Evolutionary conservation across 2,329 filamentous ascomycete genomes (phyloP).

Genomic region (Diplodia seriata): DNA sequence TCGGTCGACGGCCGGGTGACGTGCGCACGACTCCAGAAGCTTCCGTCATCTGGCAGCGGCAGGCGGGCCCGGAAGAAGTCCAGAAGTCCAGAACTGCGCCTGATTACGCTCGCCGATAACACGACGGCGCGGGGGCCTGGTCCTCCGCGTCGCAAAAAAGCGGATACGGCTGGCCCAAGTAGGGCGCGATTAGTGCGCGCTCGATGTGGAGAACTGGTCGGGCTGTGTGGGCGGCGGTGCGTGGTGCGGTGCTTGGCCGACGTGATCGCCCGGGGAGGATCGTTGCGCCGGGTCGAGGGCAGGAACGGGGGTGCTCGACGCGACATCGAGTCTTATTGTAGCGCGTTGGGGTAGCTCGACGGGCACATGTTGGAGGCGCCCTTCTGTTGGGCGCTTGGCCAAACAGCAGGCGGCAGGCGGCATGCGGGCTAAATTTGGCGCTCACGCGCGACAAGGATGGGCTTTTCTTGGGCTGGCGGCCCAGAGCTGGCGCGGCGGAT

Average conservation of each 20-base stretch:
- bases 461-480: not conserved
- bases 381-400: conserved; percentile 23
- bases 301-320: not conserved
- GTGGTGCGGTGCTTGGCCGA: conserved; percentile 4
- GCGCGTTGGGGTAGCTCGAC: not conserved
- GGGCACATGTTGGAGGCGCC: not conserved
- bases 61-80: conserved; percentile 9
- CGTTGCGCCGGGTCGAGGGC: not conserved
- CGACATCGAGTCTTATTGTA: not conserved
- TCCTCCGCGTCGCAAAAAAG: conserved; percentile 20
- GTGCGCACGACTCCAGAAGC: conserved; percentile 11
- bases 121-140: conserved; percentile 2
- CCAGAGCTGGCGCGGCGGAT: conserved; percentile 17
- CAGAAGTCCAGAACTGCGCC: conserved; percentile 14
- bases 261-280: conserved; percentile 26
- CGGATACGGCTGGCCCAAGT: conserved; percentile 20
- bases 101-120: conserved; percentile 10
- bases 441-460: not conserved
- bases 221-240: not conserved
- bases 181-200: conserved; percentile 1
- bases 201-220: conserved; percentile 19
- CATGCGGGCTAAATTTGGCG: conserved; percentile 27
- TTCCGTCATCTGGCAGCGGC: conserved; percentile 1
- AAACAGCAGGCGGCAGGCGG: conserved; percentile 12
- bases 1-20: conserved; percentile 5